Base-by-base conservation (phyloP, 768 basidiomycete genomes). In the Cystofilobasidium macerans region DNA sequence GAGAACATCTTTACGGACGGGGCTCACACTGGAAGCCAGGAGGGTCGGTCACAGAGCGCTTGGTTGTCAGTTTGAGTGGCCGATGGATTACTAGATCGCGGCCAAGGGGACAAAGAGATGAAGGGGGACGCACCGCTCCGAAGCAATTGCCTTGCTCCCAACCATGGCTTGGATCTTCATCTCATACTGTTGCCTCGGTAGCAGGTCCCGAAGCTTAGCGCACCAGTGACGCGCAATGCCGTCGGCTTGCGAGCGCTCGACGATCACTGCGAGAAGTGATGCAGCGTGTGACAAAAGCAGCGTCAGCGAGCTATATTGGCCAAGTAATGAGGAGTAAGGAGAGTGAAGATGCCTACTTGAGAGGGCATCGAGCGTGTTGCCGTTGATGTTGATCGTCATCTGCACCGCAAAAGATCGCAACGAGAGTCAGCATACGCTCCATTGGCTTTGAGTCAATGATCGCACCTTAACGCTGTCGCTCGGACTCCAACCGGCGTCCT, bases 151-250 rank as follows among this genome's bases (percentile, higher is more conserved):
- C 69, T 85, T 89, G 70, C 82, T 84, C 18, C 93, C 93, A 22
- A 95, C 81, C 1, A 85, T 86, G 40, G 95, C 95, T 73, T 98
- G 95, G 61, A 99, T 95, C 2, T 93, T 87, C 14, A 97, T 85
- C 76, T 97, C 60, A 38, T 30, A 59, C 20, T 57, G 62, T 24
- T 61, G 53, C 54, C 87, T 80, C 33, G 93, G 92, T 36, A 98
- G 88, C 43, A 97, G 89, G 72, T 88, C 88, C 76, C 53, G 40
- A 1, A 67, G 35, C 24, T 88, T 89, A 2, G 88, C 18, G 8
- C 42, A 87, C 94, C 94, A 97, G 62, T 79, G 79, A 61, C 85
- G 80, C 2, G 86, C 94, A 43, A 93, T 81, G 13, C 79, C 77
- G 59, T 88, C 84, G 64, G 88, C 85, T 26, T 81, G 82, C 16